Conservation (phyloP, 441 rosid species). For the Jatropha multifida region DNA sequence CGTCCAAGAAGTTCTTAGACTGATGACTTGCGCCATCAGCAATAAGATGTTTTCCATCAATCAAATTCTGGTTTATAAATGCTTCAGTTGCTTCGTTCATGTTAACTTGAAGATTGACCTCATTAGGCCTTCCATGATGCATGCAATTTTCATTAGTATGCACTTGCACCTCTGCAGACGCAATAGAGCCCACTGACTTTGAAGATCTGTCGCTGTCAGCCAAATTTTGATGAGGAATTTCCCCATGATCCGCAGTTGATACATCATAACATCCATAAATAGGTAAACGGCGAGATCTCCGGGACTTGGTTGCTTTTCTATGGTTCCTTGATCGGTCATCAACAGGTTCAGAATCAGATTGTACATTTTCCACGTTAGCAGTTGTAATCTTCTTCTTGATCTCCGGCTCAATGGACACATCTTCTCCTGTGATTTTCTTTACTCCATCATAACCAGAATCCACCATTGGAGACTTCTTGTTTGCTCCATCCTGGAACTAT, state of each 20-base stretch:
- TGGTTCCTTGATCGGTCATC: conserved; percentile 30
- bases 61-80: conserved; percentile 51
- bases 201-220: conserved; percentile 23
- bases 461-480: conserved; percentile 10
- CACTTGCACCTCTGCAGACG: conserved; percentile 18
- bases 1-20: conserved; percentile 68
- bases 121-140: conserved; percentile 21
- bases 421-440: conserved; percentile 34
- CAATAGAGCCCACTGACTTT: conserved; percentile 17
- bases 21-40: conserved; percentile 28
- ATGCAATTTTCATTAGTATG: conserved; percentile 14
- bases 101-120: conserved; percentile 48
- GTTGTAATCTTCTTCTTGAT: conserved; percentile 36
- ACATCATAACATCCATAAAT: conserved; percentile 41
- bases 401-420: conserved; percentile 31
- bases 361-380: conserved; percentile 35
- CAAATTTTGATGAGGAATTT: conserved; percentile 22
- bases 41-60: conserved; percentile 30
- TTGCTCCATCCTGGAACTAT: conserved; percentile 32
- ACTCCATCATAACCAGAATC: conserved; percentile 22
- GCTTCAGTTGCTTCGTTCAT: conserved; percentile 59
- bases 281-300: conserved; percentile 28
- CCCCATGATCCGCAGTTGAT: conserved; percentile 23
- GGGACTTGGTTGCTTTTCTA: conserved; percentile 31
- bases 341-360: conserved; percentile 31